Percentiles rank a stretch among this genome's conserved stretches.
Conservation (phyloP, 352 stramenopile species). For the Pythium graminicola region DNA sequence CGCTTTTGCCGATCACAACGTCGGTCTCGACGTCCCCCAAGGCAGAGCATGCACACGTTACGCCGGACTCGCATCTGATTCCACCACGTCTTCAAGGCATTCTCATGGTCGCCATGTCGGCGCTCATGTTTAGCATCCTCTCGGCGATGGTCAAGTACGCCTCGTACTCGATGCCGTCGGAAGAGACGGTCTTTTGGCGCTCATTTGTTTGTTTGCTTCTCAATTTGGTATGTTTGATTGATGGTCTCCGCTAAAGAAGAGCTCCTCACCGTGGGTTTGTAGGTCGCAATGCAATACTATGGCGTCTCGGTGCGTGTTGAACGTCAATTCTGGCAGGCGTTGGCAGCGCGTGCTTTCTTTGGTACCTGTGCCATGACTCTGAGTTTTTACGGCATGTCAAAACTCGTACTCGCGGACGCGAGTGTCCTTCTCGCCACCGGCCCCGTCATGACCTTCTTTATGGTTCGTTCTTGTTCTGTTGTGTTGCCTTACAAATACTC, state of each 20-base stretch:
- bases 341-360: slow-evolving; percentile 36
- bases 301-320: slow-evolving; percentile 28
- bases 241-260: too few species aligned
- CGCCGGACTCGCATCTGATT: background rate
- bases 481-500: background rate
- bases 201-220: slow-evolving; percentile 46
- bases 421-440: slow-evolving; percentile 61
- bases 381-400: slow-evolving; percentile 46
- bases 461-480: slow-evolving; percentile 24
- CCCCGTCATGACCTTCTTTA: slow-evolving; percentile 50
- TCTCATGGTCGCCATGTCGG: slow-evolving; percentile 42
- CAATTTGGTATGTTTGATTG: slow-evolving; percentile 26
- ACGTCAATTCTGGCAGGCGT: slow-evolving; percentile 27
- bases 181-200: slow-evolving; percentile 67
- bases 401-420: slow-evolving; percentile 56
- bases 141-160: slow-evolving; percentile 52
- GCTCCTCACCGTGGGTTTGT: too few species aligned
- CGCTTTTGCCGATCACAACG: slow-evolving; percentile 2
- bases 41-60: background rate
- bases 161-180: slow-evolving; percentile 39
- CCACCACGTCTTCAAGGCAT: slow-evolving; percentile 23
- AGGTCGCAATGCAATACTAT: slow-evolving; percentile 27
- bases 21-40: background rate
- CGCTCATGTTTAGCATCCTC: slow-evolving; percentile 54
- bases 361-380: slow-evolving; percentile 44